Percentiles rank a stretch among this genome's conserved stretches.
phyloP scores from a whole-genome alignment of 2,329 filamentous ascomycete genomes.

The Sporothrix inflata region DNA sequence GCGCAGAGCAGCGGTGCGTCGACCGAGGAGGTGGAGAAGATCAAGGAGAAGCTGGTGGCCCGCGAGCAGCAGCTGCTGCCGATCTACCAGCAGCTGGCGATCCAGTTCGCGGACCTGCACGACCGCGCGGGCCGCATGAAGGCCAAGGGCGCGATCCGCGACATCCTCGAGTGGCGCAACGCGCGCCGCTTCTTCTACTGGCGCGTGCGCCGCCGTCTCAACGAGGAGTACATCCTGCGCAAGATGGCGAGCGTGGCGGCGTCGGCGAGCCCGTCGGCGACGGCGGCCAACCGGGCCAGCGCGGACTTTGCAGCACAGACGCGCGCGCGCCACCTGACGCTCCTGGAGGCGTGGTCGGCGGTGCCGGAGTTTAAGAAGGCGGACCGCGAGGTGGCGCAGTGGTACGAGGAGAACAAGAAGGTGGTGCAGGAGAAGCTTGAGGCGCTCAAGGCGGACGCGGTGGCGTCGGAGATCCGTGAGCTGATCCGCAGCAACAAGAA shows the following conservation, averaged over 20 bases:
- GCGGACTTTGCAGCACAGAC: slow-evolving; percentile 47
- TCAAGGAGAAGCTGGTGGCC: slow-evolving; percentile 82
- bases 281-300: slow-evolving; percentile 40
- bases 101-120: slow-evolving; percentile 96
- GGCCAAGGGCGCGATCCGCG: slow-evolving; percentile 92
- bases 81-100: slow-evolving; percentile 91
- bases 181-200: slow-evolving; percentile 99
- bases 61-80: slow-evolving; percentile 89
- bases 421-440: slow-evolving; percentile 82
- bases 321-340: slow-evolving; percentile 70
- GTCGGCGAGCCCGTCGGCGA: slow-evolving; percentile 35
- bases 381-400: slow-evolving; percentile 83
- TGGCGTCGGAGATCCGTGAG: slow-evolving; percentile 68
- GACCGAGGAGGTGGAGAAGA: slow-evolving; percentile 72
- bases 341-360: slow-evolving; percentile 81
- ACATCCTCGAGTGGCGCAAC: slow-evolving; percentile 81
- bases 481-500: slow-evolving; percentile 68
- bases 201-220: slow-evolving; percentile 93
- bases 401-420: slow-evolving; percentile 96
- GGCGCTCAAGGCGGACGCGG: slow-evolving; percentile 71
- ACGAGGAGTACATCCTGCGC: slow-evolving; percentile 96
- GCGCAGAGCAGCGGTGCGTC: slow-evolving; percentile 63
- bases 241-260: slow-evolving; percentile 65
- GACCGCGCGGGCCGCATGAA: slow-evolving; percentile 97
- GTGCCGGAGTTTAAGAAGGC: slow-evolving; percentile 75